Conservation (phyloP, 2,329 filamentous ascomycete genomes). For the Cercospora sp. region DNA sequence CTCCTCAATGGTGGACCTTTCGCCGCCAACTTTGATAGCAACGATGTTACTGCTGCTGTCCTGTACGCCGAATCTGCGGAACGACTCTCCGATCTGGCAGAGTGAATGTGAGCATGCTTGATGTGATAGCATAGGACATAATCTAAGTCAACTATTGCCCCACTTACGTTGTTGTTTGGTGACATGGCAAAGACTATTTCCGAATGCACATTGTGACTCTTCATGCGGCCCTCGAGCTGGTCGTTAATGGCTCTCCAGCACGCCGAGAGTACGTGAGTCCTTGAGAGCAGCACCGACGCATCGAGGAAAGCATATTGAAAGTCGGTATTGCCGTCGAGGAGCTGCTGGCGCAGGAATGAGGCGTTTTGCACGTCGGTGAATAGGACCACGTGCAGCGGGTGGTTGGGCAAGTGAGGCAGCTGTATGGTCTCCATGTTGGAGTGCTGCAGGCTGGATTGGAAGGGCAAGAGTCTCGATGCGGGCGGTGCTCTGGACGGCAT, state of each 20-base stretch:
- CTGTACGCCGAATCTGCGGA: slow-evolving; percentile 80
- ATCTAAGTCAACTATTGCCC: not conserved
- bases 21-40: slow-evolving; percentile 72
- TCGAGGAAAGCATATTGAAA: slow-evolving; percentile 96
- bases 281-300: slow-evolving; percentile 72
- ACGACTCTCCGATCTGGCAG: slow-evolving; percentile 80
- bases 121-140: not conserved
- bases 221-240: slow-evolving; percentile 61
- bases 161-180: slow-evolving; percentile 74
- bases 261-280: slow-evolving; percentile 71
- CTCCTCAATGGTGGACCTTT: slow-evolving; percentile 43
- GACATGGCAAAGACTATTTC: slow-evolving; percentile 82
- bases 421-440: slow-evolving; percentile 62
- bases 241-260: slow-evolving; percentile 74
- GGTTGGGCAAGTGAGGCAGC: slow-evolving; percentile 72
- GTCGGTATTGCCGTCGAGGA: slow-evolving; percentile 77
- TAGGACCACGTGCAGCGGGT: slow-evolving; percentile 70
- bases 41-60: slow-evolving; percentile 71
- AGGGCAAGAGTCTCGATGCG: not conserved
- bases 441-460: not conserved
- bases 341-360: slow-evolving; percentile 73
- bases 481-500: not conserved
- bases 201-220: slow-evolving; percentile 83
- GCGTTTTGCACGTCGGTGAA: slow-evolving; percentile 78
- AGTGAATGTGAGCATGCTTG: not conserved